These are phyloP conservation scores for Kurtzmaniella fragi DNA, from an alignment of 805 yeast species.

Conservation along the genomic window DNA sequence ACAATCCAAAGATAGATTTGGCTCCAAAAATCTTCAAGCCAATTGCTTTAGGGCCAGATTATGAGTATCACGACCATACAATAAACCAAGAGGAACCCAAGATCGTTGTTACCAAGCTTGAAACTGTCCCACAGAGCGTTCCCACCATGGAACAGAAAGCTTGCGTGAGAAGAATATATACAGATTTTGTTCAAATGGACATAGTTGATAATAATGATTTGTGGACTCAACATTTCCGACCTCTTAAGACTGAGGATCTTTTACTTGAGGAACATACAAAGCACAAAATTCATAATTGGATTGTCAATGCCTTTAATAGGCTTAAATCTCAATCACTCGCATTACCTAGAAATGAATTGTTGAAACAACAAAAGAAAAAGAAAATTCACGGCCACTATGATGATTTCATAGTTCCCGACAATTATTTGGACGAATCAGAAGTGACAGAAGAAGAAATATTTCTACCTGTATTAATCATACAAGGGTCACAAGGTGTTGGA, in stretches of 20 bases:
- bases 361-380: slow-evolving; percentile 19
- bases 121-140: slow-evolving; percentile 4
- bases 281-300: slow-evolving; percentile 31
- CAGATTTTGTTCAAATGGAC: slow-evolving; percentile 4
- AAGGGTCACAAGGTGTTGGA: slow-evolving; percentile 73
- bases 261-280: slow-evolving; percentile 23
- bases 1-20: too few species aligned
- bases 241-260: slow-evolving; percentile 27
- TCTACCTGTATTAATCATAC: slow-evolving; percentile 59
- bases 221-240: slow-evolving; percentile 46
- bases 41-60: too few species aligned
- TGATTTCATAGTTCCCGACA: slow-evolving; percentile 37
- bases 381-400: slow-evolving; percentile 17
- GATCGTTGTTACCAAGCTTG: not conserved
- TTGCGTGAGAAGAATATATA: slow-evolving; percentile 7
- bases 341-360: slow-evolving; percentile 25
- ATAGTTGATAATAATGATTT: slow-evolving; percentile 4
- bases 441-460: slow-evolving; percentile 36
- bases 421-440: slow-evolving; percentile 17
- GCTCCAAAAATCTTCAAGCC: too few species aligned
- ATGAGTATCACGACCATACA: too few species aligned
- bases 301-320: slow-evolving; percentile 32
- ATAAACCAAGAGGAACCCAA: too few species aligned
- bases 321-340: slow-evolving; percentile 25
- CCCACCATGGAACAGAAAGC: slow-evolving; percentile 9